A percentile compares a stretch with the other conserved stretches of the same genome.
These are phyloP conservation scores for Geosmithia morbida DNA, from an alignment of 2,329 filamentous ascomycete species.

Conservation along the genomic window DNA sequence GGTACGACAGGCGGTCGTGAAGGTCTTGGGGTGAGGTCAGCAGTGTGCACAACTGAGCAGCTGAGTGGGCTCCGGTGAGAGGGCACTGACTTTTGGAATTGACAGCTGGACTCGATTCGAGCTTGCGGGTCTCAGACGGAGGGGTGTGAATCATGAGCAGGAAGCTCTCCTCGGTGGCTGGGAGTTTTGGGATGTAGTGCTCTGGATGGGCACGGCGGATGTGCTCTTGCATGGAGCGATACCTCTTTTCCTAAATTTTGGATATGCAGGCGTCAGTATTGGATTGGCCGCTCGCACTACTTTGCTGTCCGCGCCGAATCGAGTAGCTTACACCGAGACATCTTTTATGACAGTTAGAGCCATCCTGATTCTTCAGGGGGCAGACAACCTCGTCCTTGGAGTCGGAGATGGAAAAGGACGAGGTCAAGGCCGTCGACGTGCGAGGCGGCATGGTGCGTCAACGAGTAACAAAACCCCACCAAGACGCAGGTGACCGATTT, in stretches of 20 bases:
- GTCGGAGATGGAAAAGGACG: slow-evolving; percentile 85
- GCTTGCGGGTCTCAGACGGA: slow-evolving; percentile 54
- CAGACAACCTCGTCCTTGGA: slow-evolving; percentile 94
- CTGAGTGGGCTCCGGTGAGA: neutral
- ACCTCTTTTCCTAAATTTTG: slow-evolving; percentile 65
- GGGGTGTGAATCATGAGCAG: slow-evolving; percentile 88
- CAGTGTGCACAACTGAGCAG: slow-evolving; percentile 8
- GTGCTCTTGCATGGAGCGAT: slow-evolving; percentile 98
- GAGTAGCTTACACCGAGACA: slow-evolving; percentile 74
- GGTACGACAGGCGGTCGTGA: slow-evolving; percentile 48
- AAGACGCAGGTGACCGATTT: slow-evolving; percentile 13
- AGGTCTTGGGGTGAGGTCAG: slow-evolving; percentile 25
- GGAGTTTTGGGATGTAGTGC: slow-evolving; percentile 94
- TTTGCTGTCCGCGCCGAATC: neutral
- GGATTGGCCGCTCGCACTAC: neutral
- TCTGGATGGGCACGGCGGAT: slow-evolving; percentile 94
- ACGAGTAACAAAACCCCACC: slow-evolving; percentile 27
- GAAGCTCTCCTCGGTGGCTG: slow-evolving; percentile 96
- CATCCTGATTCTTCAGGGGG: slow-evolving; percentile 89
- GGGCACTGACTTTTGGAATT: slow-evolving; percentile 15
- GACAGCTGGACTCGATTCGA: slow-evolving; percentile 16
- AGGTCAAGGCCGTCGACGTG: slow-evolving; percentile 55
- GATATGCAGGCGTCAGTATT: slow-evolving; percentile 4
- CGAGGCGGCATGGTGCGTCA: slow-evolving; percentile 66
- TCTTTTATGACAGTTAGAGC: slow-evolving; percentile 91